phyloP scores from a whole-genome alignment of 2,329 filamentous ascomycete species.

The Grosmannia huntii region DNA sequence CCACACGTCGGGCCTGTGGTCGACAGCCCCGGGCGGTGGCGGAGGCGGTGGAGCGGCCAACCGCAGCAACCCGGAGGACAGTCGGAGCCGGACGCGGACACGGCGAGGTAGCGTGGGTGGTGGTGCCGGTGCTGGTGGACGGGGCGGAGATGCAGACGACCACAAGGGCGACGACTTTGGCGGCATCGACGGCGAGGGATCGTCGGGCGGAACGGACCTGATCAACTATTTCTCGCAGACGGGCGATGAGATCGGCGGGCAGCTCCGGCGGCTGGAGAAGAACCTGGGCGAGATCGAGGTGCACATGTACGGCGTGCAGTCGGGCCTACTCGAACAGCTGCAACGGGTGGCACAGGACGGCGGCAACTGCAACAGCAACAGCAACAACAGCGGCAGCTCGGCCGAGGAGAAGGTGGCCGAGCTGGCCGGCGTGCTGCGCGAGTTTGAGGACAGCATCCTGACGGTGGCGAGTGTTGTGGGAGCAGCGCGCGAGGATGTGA shows the following conservation, averaged over 20 bases:
- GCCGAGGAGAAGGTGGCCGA: conserved; percentile 34
- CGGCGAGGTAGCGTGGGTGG: not conserved
- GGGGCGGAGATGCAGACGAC: not conserved
- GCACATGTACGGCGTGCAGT: conserved; percentile 51
- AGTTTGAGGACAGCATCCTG: conserved; percentile 53
- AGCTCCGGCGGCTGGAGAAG: conserved; percentile 42
- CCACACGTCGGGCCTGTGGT: conserved; percentile 32
- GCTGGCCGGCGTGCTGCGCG: conserved; percentile 45
- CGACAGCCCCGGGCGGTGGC: conserved; percentile 20
- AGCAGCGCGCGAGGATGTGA: conserved; percentile 45
- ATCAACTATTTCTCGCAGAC: conserved; percentile 52
- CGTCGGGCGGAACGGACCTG: conserved; percentile 44
- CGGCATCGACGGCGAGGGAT: conserved; percentile 15
- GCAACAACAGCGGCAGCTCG: conserved; percentile 15
- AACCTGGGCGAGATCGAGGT: conserved; percentile 53
- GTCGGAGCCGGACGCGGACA: conserved; percentile 17
- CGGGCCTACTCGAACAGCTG: conserved; percentile 45
- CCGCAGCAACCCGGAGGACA: conserved; percentile 17
- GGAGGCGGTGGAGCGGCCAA: conserved; percentile 20
- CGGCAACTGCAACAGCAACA: conserved; percentile 7
- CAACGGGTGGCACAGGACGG: conserved; percentile 28
- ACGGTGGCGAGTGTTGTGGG: conserved; percentile 50
- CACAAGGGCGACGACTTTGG: conserved; percentile 12
- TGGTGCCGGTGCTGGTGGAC: conserved; percentile 24
- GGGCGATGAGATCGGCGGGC: conserved; percentile 47